phyloP scores from a whole-genome alignment of 352 stramenopile genomes.

The Pilasporangium apinafurcum region DNA sequence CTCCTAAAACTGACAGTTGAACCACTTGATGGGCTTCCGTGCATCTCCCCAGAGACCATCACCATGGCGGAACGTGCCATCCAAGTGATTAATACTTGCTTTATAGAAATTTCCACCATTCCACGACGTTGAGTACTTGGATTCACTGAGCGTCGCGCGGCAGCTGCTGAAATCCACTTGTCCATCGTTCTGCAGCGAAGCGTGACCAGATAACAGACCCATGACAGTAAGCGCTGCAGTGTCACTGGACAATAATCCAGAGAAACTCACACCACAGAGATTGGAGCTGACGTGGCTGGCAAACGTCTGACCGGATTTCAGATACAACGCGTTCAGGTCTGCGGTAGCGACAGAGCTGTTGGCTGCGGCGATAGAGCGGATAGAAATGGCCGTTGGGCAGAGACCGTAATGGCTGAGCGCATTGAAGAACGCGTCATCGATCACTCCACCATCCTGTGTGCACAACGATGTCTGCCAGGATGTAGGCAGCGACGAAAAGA shows the following conservation, averaged over 20 bases:
- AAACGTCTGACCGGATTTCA: not conserved
- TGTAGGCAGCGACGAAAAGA: no score
- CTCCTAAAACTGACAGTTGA: constrained; percentile 29
- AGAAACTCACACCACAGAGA: constrained; percentile 21
- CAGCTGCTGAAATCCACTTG: constrained; percentile 25
- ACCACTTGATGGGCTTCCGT: constrained; percentile 37
- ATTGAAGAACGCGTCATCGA: not conserved
- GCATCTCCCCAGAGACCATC: constrained; percentile 28
- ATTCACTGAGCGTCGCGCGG: constrained; percentile 1
- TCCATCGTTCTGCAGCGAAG: constrained; percentile 18
- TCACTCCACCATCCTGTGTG: constrained; percentile 2
- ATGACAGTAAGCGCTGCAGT: constrained; percentile 12
- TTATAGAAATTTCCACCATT: constrained; percentile 17
- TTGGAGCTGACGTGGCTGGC: constrained; percentile 1
- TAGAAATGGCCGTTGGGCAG: constrained; percentile 2
- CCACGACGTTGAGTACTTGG: constrained; percentile 9
- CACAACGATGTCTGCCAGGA: not conserved
- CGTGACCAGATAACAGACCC: constrained; percentile 11
- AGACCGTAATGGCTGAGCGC: constrained; percentile 2
- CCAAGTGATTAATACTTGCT: constrained; percentile 29
- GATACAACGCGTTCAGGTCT: constrained; percentile 7
- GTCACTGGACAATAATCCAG: constrained; percentile 11
- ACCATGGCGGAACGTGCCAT: constrained; percentile 17
- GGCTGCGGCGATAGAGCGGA: not conserved
- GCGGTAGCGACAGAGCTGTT: not conserved